Percentiles rank a stretch among this genome's conserved stretches.
Evolutionary conservation across 73 alveolate species (phyloP).

Genomic region (Paramecium caudatum): DNA sequence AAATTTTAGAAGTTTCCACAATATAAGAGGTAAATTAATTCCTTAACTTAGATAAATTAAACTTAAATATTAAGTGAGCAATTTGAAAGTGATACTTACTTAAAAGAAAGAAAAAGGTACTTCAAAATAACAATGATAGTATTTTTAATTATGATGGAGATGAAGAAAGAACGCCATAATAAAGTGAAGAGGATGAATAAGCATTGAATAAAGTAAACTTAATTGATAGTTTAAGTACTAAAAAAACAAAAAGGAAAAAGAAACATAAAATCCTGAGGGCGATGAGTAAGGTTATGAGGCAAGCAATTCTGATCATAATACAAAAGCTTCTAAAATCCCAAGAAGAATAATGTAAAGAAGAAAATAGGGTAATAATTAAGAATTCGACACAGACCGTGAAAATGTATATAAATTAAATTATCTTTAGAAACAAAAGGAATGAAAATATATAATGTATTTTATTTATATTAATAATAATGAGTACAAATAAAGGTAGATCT

Average conservation of each 20-base stretch:
- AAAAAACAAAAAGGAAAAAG: conserved; percentile 43
- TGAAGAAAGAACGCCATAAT: conserved; percentile 19
- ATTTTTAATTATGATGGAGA: conserved; percentile 22
- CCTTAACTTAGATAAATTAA: not conserved
- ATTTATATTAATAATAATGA: conserved; percentile 34
- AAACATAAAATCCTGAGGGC: not conserved
- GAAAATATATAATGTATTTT: not conserved
- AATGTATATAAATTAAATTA: not conserved
- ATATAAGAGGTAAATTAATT: conserved; percentile 1
- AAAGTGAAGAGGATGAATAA: conserved; percentile 50
- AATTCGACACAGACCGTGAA: not conserved
- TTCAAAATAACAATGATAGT: not conserved
- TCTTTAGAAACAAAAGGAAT: conserved; percentile 23
- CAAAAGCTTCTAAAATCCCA: not conserved
- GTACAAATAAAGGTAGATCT: conserved; percentile 13
- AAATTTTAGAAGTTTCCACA: conserved; percentile 32
- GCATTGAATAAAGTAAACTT: not conserved
- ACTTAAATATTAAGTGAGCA: not conserved
- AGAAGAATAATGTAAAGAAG: conserved; percentile 18
- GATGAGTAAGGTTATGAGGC: conserved; percentile 39
- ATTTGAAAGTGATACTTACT: not conserved
- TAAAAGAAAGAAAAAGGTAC: conserved; percentile 4
- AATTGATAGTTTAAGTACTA: not conserved
- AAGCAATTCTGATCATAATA: conserved; percentile 46
- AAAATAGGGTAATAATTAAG: not conserved